Base-by-base conservation (phyloP, 176 grass and related monocot species). In the maize (Zea mays) region DNA sequence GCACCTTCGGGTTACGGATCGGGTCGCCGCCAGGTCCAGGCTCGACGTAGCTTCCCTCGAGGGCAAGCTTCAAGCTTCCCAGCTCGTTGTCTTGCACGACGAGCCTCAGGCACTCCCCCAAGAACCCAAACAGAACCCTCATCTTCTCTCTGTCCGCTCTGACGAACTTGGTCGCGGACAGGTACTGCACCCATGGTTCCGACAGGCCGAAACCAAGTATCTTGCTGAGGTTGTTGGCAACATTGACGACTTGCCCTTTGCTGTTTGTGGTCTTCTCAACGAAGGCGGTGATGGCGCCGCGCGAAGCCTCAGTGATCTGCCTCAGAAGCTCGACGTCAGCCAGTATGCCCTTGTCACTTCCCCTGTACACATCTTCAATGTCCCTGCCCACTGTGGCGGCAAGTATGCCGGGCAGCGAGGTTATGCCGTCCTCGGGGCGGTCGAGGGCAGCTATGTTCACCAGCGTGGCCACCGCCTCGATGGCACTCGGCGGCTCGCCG, bases 391-490 rank as follows among this genome's bases (percentile, higher is more conserved):
- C 83, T 2, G 92, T 93, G 51, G 71, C 83, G 4, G 96, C 96
- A 81, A 99, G 90, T 72, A 93, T 95, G 63, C 87, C 21, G 1
- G 96, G 92, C 51, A 99, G 83, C 54, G 96, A 90, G 55, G 7
- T 82, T 46, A 99, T 95, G 35, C 57, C 75, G 0, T 99, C 96
- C 61, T 99, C 96, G 1, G 96, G 92, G 44, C 96, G 87, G 81
- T 99, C 96, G 11, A 99, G 92, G 10, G 92, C 85, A 39, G 96
- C 92, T 21, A 99, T 99, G 73, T 99, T 99, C 80, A 99, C 96
- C 63, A 99, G 47, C 40, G 96, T 99, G 39, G 96, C 96, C 78
- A 99, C 96, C 17, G 96, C 96, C 67, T 99, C 96, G 3, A 93
- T 80, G 27, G 96, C 92, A 40, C 75, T 92, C 14, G 96, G 96